Evolutionary conservation across 169 alveolate genomes (phyloP).

Genomic region (Perkinsus olseni): DNA sequence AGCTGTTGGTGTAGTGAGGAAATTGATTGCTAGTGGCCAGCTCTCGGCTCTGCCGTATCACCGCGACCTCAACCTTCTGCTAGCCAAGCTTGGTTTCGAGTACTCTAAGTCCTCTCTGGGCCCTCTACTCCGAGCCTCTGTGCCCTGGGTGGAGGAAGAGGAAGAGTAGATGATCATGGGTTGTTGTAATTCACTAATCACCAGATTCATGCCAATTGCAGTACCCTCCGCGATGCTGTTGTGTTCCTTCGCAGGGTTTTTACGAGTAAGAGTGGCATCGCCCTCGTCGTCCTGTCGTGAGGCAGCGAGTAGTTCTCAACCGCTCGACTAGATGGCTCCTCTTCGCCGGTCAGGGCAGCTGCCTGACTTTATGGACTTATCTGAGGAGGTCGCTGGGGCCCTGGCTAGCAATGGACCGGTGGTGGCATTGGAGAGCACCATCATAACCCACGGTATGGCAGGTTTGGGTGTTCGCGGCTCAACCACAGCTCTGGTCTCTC

Average conservation of each 20-base stretch:
- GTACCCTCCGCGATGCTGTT: not conserved
- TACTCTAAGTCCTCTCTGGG: not conserved
- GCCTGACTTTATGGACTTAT: not conserved
- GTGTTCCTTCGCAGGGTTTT: not conserved
- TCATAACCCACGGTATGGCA: constrained; percentile 55
- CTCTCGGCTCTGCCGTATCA: not conserved
- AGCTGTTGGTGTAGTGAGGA: not conserved
- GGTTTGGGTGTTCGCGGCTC: not conserved
- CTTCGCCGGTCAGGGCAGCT: not conserved
- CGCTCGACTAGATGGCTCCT: too few relatives aligned
- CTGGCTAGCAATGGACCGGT: constrained; percentile 40
- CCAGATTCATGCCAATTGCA: not conserved
- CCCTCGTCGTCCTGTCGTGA: too few relatives aligned
- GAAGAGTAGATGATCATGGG: not conserved
- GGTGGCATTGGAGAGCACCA: constrained; percentile 72
- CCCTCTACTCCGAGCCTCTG: not conserved
- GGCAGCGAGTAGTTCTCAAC: too few relatives aligned
- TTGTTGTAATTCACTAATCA: not conserved
- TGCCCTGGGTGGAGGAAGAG: not conserved
- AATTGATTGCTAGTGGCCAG: not conserved
- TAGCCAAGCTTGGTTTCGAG: not conserved
- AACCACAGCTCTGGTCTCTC: not conserved
- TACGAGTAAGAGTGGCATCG: too few relatives aligned
- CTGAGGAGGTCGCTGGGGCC: constrained; percentile 30
- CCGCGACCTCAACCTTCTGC: not conserved